Percentiles rank a stretch among this genome's conserved stretches.
Conservation (phyloP, 1,139 yeast species). For the Magnusiomyces paraingens region DNA sequence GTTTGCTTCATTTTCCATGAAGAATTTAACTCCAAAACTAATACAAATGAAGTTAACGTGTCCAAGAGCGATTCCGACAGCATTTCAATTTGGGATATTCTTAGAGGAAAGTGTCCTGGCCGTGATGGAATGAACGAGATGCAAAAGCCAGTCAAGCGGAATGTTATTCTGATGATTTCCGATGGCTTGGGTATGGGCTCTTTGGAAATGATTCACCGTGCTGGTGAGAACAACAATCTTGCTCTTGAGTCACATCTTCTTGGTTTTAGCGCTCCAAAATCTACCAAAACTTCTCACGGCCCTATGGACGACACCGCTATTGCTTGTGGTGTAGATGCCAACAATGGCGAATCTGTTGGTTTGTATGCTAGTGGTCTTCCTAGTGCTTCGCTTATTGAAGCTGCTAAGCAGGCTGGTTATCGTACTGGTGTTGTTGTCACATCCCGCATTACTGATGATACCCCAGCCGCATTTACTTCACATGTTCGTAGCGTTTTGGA, state of each 20-base stretch:
- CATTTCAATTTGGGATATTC: not conserved
- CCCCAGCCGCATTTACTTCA: conserved; percentile 81
- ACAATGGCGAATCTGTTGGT: conserved; percentile 82
- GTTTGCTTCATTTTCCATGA: too few relatives aligned
- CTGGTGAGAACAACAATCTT: conserved; percentile 48
- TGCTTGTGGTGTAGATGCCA: conserved; percentile 68
- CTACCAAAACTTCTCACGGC: conserved; percentile 33
- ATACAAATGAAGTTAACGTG: too few relatives aligned
- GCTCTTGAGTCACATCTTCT: conserved; percentile 58
- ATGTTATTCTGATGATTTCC: conserved; percentile 77
- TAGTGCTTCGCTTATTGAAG: conserved; percentile 79
- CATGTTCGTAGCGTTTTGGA: conserved; percentile 68
- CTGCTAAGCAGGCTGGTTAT: conserved; percentile 70
- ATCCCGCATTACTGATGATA: conserved; percentile 76
- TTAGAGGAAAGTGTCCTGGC: not conserved
- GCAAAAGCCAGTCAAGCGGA: conserved; percentile 36
- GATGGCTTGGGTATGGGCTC: conserved; percentile 94
- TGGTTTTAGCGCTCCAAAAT: conserved; percentile 74
- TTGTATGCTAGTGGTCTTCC: conserved; percentile 48
- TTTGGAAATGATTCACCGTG: conserved; percentile 56
- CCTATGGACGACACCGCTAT: conserved; percentile 53
- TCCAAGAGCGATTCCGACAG: not conserved
- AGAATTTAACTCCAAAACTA: too few relatives aligned
- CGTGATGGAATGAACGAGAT: not conserved
- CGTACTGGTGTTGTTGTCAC: conserved; percentile 82